phyloP scores from a whole-genome alignment of 202 grass and related monocot genomes.

The Musa balbisiana region DNA sequence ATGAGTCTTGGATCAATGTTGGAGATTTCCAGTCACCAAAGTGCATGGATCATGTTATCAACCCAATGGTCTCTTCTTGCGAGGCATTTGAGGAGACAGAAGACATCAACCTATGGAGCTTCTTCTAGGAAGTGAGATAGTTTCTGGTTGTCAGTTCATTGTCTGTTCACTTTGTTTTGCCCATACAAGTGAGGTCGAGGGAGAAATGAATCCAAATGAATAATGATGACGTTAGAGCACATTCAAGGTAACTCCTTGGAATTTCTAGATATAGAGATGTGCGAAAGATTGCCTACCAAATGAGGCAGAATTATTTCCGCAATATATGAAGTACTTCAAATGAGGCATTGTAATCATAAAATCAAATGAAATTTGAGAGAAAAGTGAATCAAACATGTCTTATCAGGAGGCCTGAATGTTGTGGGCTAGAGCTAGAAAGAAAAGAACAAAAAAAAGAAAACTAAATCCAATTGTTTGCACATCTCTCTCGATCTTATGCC shows the following conservation, averaged over 20 bases:
- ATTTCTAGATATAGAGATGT: background rate
- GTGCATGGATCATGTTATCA: slow-evolving; percentile 85
- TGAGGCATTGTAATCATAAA: background rate
- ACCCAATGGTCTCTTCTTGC: slow-evolving; percentile 26
- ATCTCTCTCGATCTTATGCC: background rate
- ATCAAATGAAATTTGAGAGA: background rate
- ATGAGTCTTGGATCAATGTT: slow-evolving; percentile 48
- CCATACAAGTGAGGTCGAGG: background rate
- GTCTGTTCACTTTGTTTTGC: background rate
- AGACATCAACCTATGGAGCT: slow-evolving; percentile 82
- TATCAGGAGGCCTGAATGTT: background rate
- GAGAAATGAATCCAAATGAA: too few species aligned
- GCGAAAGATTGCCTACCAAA: background rate
- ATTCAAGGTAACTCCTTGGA: background rate
- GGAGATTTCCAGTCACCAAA: slow-evolving; percentile 80
- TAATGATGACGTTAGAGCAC: background rate
- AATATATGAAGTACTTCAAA: background rate
- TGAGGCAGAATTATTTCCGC: background rate
- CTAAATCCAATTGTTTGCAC: background rate
- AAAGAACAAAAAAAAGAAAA: too few species aligned
- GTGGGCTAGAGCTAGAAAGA: background rate
- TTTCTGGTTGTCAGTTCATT: background rate
- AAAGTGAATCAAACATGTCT: slow-evolving; percentile 2
- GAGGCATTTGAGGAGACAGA: slow-evolving; percentile 46
- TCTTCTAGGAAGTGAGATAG: slow-evolving; percentile 28